Evolutionary conservation across 768 basidiomycete species (phyloP), one percentile per base, ranked within the genome.

Genomic region (Lactifluus subvellereus): DNA sequence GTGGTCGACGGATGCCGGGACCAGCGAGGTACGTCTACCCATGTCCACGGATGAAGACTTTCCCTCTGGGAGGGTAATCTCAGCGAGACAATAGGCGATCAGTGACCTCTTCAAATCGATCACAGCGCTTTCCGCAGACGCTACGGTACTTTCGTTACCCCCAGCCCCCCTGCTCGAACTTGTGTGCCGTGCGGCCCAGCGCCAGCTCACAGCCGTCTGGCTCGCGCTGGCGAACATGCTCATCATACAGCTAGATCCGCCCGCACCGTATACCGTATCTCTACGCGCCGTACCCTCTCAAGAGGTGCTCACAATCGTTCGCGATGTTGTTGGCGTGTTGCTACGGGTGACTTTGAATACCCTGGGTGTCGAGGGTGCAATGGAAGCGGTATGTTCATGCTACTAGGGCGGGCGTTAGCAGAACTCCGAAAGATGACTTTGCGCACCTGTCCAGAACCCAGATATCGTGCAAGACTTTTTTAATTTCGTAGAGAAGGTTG

Each of bases 401-500:
- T 6, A 6, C 8, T 35, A 8, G n/a, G 14, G 32, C 1, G 20
- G 0, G 11, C 37, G 16, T 45, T 18, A 54, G 51, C 6, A 11
- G 20, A 47, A 40, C 37, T 20, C 16, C 14, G 7, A 18, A 30
- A 22, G 22, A 22, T 59, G 40, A 47, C 35, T 11, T 58, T 30
- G 32, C 14, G 3, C n/a, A 18, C 30, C 27, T 16, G 14, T 47
- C 14, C 38, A 96, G 92, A 92, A 96, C 70, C 94, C 94, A 0
- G 94, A 96, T 71, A 83, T 96, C 32, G 91, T 93, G 16, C 92
- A 94, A 71, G 86, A 85, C 30, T 95, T 94, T 73, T 96, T 95
- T 74, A 80, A 80, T 9, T 94, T 86, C 70, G 81, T 90, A 78
- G 90, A 92, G 50, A 80, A 83, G 50, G 90, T 91, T 64, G 52